Base-by-base conservation (phyloP, 176 grass and related monocot species). In the Melocanna baccifera region DNA sequence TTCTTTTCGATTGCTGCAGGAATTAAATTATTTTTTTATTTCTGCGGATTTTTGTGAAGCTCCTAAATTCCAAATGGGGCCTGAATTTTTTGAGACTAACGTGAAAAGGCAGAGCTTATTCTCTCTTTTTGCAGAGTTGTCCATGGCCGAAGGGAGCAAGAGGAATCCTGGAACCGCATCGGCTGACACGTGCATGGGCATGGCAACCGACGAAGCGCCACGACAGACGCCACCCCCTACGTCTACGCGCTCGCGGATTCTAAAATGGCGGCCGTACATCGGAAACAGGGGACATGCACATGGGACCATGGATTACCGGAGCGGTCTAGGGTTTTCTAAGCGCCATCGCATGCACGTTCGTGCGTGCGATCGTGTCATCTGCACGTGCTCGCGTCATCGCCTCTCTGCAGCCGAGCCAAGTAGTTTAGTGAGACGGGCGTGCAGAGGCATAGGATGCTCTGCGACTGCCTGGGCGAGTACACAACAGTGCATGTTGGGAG, bases 371-470 rank as follows among this genome's bases (percentile, higher is more conserved):
- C 15, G 12, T 25, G 75, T 61, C 53, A 43, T 19, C 32, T 5
- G 16, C 75, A 77, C 75, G 55, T 77, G 75, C 75, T 29, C 13
- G 26, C 26, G 61, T 13, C 61, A 25, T 25, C 0, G 57, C 57
- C n/a, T 25, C 12, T 4, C 56, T 25, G 57, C 57, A 26, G 57
- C n/a, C 57, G 57, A 59, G n/a, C 1, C 1, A 7, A 42, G 16
- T 6, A 0, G 52, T 23, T 29, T 15, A 22, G n/a, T 1, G 13
- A 39, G 50, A 6, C 13, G 26, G 29, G 14, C 11, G 57, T 8
- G 12, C 26, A 29, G 13, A 15, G 2, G 73, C 88, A 78, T 86
- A 78, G 83, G 88, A 90, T 86, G 84, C 83, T 64, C 63, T 78
- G 53, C 48, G 55, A 37, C 8, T 72, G 61, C 39, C 32, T 14